phyloP scores from a whole-genome alignment of 495 filamentous ascomycete species.

The Tuber melanosporum region DNA sequence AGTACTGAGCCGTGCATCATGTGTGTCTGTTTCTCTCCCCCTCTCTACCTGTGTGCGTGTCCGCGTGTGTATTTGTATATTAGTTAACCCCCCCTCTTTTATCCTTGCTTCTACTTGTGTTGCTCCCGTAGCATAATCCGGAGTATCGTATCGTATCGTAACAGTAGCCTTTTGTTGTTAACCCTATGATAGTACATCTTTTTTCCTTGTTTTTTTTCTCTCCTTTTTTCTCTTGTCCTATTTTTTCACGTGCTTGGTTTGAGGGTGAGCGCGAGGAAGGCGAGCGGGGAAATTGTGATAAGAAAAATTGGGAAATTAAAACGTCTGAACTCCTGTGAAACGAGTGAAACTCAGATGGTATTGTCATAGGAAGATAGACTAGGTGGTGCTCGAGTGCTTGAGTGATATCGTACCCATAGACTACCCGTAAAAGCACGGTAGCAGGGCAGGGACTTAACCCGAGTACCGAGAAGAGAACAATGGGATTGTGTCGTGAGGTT shows the following conservation, averaged over 20 bases:
- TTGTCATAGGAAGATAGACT: too few relatives aligned
- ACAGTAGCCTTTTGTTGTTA: not conserved
- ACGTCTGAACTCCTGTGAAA: not conserved
- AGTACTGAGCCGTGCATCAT: not conserved
- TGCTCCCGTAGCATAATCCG: not conserved
- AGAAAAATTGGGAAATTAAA: not conserved
- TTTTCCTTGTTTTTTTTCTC: not conserved
- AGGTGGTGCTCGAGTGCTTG: too few relatives aligned
- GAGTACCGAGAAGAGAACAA: not conserved
- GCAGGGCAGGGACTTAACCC: not conserved
- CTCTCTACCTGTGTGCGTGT: not conserved
- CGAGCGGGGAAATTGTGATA: not conserved
- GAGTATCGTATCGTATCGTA: not conserved
- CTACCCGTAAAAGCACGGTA: too few relatives aligned
- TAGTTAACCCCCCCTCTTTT: not conserved
- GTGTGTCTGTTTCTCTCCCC: not conserved
- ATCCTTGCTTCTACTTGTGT: not conserved
- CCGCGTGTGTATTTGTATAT: conserved; percentile 5
- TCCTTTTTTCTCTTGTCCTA: not conserved
- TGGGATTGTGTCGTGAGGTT: not conserved
- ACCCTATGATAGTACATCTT: not conserved
- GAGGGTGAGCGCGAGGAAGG: not conserved
- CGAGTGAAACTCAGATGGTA: too few relatives aligned
- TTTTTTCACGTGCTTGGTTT: not conserved
- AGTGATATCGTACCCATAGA: too few relatives aligned